Evolutionary conservation across 139 green algal genomes (phyloP).

Genomic region (Volvox reticuliferus): DNA sequence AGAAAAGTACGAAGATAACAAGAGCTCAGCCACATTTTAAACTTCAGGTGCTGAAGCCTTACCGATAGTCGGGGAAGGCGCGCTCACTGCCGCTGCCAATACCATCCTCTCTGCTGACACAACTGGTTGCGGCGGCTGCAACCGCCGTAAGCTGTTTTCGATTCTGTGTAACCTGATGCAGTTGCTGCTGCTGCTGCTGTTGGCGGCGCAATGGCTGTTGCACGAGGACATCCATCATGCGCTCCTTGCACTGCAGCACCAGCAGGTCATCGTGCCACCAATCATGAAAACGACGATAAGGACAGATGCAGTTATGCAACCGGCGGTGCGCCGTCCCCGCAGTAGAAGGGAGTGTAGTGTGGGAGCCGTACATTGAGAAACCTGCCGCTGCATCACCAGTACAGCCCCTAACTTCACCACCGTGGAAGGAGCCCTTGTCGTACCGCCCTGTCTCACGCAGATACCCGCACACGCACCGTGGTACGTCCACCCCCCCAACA

Average conservation of each 20-base stretch:
- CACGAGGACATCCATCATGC: constrained; percentile 28
- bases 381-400: too few relatives aligned
- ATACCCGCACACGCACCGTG: background rate
- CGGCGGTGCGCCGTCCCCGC: too few relatives aligned
- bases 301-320: too few relatives aligned
- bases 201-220: background rate
- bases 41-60: background rate
- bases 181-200: background rate
- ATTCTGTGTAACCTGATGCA: too few relatives aligned
- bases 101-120: background rate
- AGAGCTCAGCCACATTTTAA: background rate
- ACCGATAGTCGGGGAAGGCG: constrained; percentile 28
- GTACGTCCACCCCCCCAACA: background rate
- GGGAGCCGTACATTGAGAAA: too few relatives aligned
- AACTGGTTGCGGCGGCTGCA: background rate
- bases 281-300: background rate
- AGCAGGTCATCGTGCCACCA: background rate
- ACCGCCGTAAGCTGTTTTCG: background rate
- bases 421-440: too few relatives aligned
- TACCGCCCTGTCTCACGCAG: background rate
- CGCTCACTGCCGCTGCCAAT: background rate
- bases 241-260: constrained; percentile 39
- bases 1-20: background rate
- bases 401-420: too few relatives aligned
- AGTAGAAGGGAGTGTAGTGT: too few relatives aligned